Base-by-base conservation (phyloP, 768 basidiomycete genomes). In the Aureoboletus auriporus region DNA sequence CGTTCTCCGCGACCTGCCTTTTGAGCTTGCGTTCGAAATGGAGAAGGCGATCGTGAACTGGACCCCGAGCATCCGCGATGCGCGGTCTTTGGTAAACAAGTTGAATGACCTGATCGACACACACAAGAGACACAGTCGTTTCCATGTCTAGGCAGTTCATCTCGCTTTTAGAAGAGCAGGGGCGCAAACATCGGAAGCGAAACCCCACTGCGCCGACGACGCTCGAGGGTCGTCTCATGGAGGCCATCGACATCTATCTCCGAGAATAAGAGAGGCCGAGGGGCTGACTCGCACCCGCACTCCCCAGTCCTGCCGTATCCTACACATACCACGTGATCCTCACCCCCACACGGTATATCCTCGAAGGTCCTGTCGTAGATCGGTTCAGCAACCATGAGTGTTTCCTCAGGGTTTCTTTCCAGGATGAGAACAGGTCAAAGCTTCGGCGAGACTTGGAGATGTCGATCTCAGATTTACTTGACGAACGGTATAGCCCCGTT, bases 401-500 rank as follows among this genome's bases (percentile, higher is more conserved):
- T 45, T 79, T 79, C 56, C 50, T 79, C 38, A 72, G 78, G 0
- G 71, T 78, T 14, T 69, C 71, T 4, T 74, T 79, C 42, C 71
- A 73, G 28, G 78, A 79, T 29, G 77, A 79, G 47, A 71, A 68
- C 41, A 52, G 71, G 30, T 67, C 69, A 4, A 67, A 65, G 33
- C 64, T 72, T 27, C 60, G 71, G 27, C 61, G 68, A 16, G 68
- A 72, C 47, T 17, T 58, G 3, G 64, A 56, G 3, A 30, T 58
- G 10, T 62, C 63, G 14, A 71, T 75, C 45, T 40, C 51, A 8
- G 54, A 63, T 0, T 44, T 75, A 30, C 55, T 76, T n/a, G 1
- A 20, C 4, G 36, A 45, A 12, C 70, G 75, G 20, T 75, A 68
- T 48, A 66, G 66, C 23, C 63, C 61, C 1, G 53, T 63, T 12